phyloP scores from a whole-genome alignment of 2,329 filamentous ascomycete genomes.

The Periconia sp. region DNA sequence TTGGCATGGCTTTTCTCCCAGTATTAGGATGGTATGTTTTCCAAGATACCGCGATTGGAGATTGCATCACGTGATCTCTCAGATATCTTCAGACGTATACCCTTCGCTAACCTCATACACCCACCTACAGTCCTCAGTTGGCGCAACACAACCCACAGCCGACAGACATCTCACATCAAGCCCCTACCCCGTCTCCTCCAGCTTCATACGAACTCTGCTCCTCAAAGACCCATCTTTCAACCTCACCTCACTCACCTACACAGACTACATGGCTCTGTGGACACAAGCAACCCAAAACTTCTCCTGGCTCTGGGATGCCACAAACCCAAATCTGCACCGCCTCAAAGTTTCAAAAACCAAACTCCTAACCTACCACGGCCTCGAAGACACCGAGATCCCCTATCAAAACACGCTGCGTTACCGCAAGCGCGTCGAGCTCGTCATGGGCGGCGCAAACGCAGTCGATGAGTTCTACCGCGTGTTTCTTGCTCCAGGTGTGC shows the following conservation, averaged over 20 bases:
- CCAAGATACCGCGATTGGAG: not conserved
- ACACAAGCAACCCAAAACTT: constrained; percentile 21
- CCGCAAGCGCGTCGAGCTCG: constrained; percentile 21
- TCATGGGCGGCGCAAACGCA: constrained; percentile 25
- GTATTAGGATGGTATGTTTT: constrained; percentile 8
- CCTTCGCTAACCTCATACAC: not conserved
- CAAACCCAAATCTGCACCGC: constrained; percentile 25
- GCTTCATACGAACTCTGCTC: constrained; percentile 20
- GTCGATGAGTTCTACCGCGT: constrained; percentile 34
- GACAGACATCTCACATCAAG: constrained; percentile 14
- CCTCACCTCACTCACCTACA: constrained; percentile 16
- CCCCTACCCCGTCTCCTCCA: constrained; percentile 18
- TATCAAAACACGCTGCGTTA: constrained; percentile 28
- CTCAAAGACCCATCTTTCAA: constrained; percentile 15
- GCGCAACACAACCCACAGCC: constrained; percentile 15
- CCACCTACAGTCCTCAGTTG: not conserved
- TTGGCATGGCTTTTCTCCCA: constrained; percentile 14
- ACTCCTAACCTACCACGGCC: constrained; percentile 32
- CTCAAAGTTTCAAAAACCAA: constrained; percentile 27
- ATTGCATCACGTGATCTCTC: not conserved
- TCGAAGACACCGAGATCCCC: constrained; percentile 26
- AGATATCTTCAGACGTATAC: not conserved
- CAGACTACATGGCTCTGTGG: constrained; percentile 17
- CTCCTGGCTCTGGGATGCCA: constrained; percentile 22
- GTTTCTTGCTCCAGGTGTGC: constrained; percentile 33